Percentiles rank a stretch among this genome's conserved stretches.
These are phyloP conservation scores for Cichorium intybus DNA, from an alignment of 140 eudicot species.

Conservation along the genomic window DNA sequence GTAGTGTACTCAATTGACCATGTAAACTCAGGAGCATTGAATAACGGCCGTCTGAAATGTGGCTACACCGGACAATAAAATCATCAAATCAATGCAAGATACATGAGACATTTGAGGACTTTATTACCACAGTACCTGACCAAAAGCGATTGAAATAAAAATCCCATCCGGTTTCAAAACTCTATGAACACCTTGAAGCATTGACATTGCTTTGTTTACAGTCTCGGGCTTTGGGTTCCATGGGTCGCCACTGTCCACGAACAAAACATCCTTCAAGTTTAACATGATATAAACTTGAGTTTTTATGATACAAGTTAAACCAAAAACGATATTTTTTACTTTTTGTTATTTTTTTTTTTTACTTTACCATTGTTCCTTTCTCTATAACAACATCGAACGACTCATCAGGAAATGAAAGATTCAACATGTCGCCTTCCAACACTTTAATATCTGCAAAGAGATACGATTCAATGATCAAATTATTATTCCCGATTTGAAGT, in stretches of 20 bases:
- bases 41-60: conserved; percentile 84
- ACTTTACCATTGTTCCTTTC: conserved; percentile 92
- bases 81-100: conserved; percentile 10
- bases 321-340: background rate
- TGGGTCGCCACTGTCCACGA: conserved; percentile 99
- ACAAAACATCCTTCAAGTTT: conserved; percentile 93
- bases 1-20: conserved; percentile 88
- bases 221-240: conserved; percentile 83
- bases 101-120: background rate
- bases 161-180: conserved; percentile 79
- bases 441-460: conserved; percentile 66
- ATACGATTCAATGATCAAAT: conserved; percentile 6
- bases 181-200: conserved; percentile 92
- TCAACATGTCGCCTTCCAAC: conserved; percentile 83
- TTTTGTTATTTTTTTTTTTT: background rate
- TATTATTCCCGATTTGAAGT: background rate
- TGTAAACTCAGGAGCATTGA: conserved; percentile 68
- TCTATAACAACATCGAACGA: conserved; percentile 90
- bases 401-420: conserved; percentile 73
- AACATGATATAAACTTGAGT: conserved; percentile 31
- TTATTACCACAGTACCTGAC: conserved; percentile 62
- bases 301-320: conserved; percentile 28
- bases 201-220: conserved; percentile 60
- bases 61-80: conserved; percentile 52
- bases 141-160: conserved; percentile 89